Evolutionary conservation across 192 early-diverging fungal genomes (phyloP).

Genomic region (Rhizophagus clarus): DNA sequence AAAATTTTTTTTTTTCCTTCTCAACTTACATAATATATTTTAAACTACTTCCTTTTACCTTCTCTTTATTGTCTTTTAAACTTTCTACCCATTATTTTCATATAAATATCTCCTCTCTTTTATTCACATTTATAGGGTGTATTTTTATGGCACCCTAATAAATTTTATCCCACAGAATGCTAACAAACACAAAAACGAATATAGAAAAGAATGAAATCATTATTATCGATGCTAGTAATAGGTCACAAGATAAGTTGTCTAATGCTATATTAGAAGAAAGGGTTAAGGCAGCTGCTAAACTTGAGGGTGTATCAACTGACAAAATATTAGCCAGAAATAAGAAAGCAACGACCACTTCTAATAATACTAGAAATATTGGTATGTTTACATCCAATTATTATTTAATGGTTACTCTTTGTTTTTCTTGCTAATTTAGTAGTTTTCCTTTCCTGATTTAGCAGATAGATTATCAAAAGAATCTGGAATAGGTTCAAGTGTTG

Average conservation of each 20-base stretch:
- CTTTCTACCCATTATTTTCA: too few relatives aligned
- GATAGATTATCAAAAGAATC: slow-evolving; percentile 30
- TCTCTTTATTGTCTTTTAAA: too few relatives aligned
- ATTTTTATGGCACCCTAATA: slow-evolving; percentile 18
- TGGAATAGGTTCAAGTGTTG: slow-evolving; percentile 19
- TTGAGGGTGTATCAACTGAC: background rate
- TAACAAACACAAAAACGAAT: background rate
- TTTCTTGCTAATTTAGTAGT: background rate
- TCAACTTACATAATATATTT: too few relatives aligned
- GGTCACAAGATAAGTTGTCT: background rate
- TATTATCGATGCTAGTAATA: background rate
- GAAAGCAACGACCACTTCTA: background rate
- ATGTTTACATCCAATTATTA: background rate
- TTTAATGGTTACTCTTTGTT: background rate
- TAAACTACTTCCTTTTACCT: too few relatives aligned
- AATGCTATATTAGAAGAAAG: background rate
- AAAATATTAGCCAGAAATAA: background rate
- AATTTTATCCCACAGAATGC: background rate
- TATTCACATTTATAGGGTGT: background rate
- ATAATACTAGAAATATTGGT: background rate
- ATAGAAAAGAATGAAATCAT: slow-evolving; percentile 5
- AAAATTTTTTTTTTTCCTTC: too few relatives aligned
- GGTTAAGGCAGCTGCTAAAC: slow-evolving; percentile 22
- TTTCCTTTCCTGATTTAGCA: background rate
- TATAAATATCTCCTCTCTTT: too few relatives aligned